Evolutionary conservation across 495 filamentous ascomycete species (phyloP), one percentile per base, ranked within the genome.

Genomic region (Bacidia rubella): DNA sequence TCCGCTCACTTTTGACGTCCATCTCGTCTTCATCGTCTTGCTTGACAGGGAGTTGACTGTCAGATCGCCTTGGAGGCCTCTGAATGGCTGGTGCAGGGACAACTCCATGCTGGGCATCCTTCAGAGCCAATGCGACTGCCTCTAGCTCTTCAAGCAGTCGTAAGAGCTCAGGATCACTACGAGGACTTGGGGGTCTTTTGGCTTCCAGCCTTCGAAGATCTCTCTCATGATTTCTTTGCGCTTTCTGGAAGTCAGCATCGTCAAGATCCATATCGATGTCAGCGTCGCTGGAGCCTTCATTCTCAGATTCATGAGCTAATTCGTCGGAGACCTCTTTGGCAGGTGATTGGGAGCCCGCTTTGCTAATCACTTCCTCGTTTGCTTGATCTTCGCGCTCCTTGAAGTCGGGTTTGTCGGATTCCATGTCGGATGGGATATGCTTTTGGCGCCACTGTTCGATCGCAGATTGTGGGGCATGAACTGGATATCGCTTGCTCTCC

Each of bases 191-290:
- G 17, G 73, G 74, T 52, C 75, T 56, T 57, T 72, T 70, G 7
- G 69, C 64, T 39, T 71, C 64, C 26, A 77, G 61, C 4, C 59
- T 53, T 35, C 65, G 58, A 61, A 76, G 68, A 26, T 73, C 68
- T 41, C 66, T 70, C 51, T 76, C 71, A 27, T 74, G 74, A 0
- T 68, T 67, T 12, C 57, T 63, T 55, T 74, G 72, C 19, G 71
- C 64, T 52, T 72, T 68, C n/a, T 73, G 68, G 7, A 75, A 59
- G 53, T 76, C 73, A 29, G 74, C 72, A 20, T 76, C 68, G 7
- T 68, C 74, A 21, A 77, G 70, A 35, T 57, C 62, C 56, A 62
- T 60, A 11, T 61, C 54, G 17, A 54, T 53, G 47, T 56, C 50
- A 22, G 22, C 26, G 19, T 55, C 54, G 11, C 38, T 41, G 53